Evolutionary conservation across 257 asterid genomes (phyloP).

Genomic region (Nicotiana sylvestris): DNA sequence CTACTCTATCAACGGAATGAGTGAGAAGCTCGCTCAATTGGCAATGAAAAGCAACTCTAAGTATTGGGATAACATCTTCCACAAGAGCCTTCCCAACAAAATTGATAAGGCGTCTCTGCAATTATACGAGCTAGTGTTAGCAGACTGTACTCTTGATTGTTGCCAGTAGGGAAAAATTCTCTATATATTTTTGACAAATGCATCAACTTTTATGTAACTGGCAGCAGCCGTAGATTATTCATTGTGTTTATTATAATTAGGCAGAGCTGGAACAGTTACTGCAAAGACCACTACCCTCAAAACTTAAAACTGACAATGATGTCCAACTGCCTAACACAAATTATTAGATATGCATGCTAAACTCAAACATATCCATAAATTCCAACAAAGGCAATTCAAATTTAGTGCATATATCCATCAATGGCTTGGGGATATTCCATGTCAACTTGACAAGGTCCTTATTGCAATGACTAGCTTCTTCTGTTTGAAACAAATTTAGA

Average conservation of each 20-base stretch:
- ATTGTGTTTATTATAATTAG: background rate
- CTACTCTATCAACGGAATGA: constrained; percentile 46
- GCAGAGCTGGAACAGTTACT: background rate
- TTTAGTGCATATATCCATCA: background rate
- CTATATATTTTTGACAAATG: background rate
- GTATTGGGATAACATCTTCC: constrained; percentile 62
- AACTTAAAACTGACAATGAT: background rate
- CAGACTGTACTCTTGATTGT: background rate
- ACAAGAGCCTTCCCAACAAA: constrained; percentile 49
- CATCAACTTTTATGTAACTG: background rate
- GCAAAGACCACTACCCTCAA: background rate
- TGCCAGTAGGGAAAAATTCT: background rate
- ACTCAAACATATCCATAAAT: background rate
- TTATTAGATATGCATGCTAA: background rate
- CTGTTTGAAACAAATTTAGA: background rate
- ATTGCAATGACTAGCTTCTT: background rate
- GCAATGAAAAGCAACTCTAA: constrained; percentile 49
- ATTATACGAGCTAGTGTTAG: constrained; percentile 12
- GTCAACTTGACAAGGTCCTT: constrained; percentile 5
- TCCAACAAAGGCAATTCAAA: background rate
- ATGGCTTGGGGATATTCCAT: background rate
- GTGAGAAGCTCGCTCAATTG: constrained; percentile 44
- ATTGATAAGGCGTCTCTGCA: constrained; percentile 60
- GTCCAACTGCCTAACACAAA: background rate
- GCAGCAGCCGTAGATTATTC: background rate